Evolutionary conservation across 176 grass and related monocot species (phyloP).

Genomic region (Melocanna baccifera): DNA sequence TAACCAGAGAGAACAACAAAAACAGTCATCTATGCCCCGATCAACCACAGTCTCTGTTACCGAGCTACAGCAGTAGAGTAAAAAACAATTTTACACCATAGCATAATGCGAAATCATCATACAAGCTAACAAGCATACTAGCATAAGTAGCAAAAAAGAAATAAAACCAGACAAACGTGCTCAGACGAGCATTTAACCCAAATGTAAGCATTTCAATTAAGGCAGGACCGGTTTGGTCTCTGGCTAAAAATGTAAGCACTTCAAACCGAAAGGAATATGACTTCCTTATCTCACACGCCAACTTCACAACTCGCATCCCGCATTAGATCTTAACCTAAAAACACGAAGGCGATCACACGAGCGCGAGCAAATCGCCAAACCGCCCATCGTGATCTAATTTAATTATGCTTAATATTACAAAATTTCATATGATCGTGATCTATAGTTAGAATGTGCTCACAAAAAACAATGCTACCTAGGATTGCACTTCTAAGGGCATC

Average conservation of each 20-base stretch:
- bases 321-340: neutral
- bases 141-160: neutral
- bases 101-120: neutral
- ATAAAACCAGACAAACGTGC: neutral
- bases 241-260: neutral
- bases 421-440: too few species aligned
- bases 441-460: too few species aligned
- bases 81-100: neutral
- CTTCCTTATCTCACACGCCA: neutral
- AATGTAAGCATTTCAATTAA: neutral
- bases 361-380: neutral
- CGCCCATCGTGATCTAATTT: too few species aligned
- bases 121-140: neutral
- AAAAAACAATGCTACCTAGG: too few species aligned
- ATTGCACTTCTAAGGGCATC: too few species aligned
- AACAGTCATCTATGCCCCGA: neutral
- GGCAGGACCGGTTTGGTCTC: too few species aligned
- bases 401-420: too few species aligned
- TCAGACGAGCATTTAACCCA: neutral
- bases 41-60: neutral
- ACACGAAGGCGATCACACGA: neutral
- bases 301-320: neutral
- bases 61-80: neutral
- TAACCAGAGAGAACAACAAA: neutral
- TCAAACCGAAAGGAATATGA: neutral